Evolutionary conservation across 2,329 filamentous ascomycete species (phyloP).

Genomic region (Penicillium sp.): DNA sequence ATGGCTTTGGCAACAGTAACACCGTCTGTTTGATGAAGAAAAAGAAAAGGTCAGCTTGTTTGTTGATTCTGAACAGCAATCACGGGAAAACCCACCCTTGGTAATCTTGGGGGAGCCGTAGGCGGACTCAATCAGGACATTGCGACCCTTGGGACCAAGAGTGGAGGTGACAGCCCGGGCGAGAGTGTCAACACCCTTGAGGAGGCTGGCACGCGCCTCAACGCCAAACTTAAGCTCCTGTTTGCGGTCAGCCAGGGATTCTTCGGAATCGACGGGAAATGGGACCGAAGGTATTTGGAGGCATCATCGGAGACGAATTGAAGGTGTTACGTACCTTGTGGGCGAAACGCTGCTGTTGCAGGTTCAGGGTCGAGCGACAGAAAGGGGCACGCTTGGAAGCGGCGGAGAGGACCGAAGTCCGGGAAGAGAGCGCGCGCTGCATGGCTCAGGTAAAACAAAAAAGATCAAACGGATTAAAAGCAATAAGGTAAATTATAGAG

Average conservation of each 20-base stretch:
- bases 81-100: slow-evolving; percentile 71
- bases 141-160: slow-evolving; percentile 95
- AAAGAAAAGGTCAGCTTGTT: slow-evolving; percentile 15
- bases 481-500: neutral
- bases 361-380: slow-evolving; percentile 63
- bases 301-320: neutral
- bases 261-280: slow-evolving; percentile 24
- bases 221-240: slow-evolving; percentile 98
- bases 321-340: slow-evolving; percentile 73
- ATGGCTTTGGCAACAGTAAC: slow-evolving; percentile 89
- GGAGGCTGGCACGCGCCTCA: slow-evolving; percentile 82
- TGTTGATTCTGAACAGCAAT: neutral
- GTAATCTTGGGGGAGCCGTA: slow-evolving; percentile 99
- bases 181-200: slow-evolving; percentile 94
- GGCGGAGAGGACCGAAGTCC: slow-evolving; percentile 75
- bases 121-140: slow-evolving; percentile 97
- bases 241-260: slow-evolving; percentile 31
- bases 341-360: slow-evolving; percentile 92
- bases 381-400: slow-evolving; percentile 58
- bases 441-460: slow-evolving; percentile 52
- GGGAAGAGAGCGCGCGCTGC: slow-evolving; percentile 91
- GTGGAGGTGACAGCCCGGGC: slow-evolving; percentile 95
- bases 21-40: slow-evolving; percentile 61
- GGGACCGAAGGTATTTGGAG: neutral
- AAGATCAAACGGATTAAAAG: slow-evolving; percentile 23